Base-by-base conservation (phyloP, 176 grass and related monocot species). In the Ensete glaucum region DNA sequence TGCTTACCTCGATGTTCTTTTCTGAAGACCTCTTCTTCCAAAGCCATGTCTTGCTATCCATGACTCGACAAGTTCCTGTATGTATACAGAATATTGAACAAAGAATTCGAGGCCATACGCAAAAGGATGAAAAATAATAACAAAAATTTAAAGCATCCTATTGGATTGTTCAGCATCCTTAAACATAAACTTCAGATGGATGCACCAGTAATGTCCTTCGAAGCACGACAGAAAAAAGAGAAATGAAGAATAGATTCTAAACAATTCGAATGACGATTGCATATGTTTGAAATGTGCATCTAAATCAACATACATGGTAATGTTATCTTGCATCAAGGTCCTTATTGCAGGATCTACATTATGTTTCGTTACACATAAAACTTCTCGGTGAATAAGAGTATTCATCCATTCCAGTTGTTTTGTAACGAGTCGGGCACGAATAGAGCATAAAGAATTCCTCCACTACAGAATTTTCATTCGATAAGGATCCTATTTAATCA, bases 41-140 rank as follows among this genome's bases (percentile, higher is more conserved):
- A 29, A 75, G 52, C 73, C 73, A 73, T 73, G 20, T 26, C 71
- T 73, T 73, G 11, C n/a, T 52, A 22, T 73, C 52, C 71, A 73
- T 71, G 19, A n/a, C 52, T 52, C 69, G 21, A 13, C 27, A 21
- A 52, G 8, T 21, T 20, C 19, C 17, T 52, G 34, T 43, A 43
- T 43, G 34, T 5, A 43, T 43, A 43, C 34, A 71, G 8, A 52
- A 29, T 34, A 34, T 23, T 34, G 16, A 67, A 16, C 34, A 15
- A 43, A 43, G 3, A 43, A 14, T 34, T 34, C 34, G n/a, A 67
- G 64, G 6, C 12, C 64, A 25, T 22, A 1, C 6, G 9, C 9
- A 67, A 13, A 27, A 65, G 34, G 34, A 65, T 14, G 17, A 57
- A 19, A 57, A 16, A n/a, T 43, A 43, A 43, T 43, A 43, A 43